Evolutionary conservation across 106 monocot species (phyloP), one percentile per base, ranked within the genome.

Genomic region (Allium fistulosum): DNA sequence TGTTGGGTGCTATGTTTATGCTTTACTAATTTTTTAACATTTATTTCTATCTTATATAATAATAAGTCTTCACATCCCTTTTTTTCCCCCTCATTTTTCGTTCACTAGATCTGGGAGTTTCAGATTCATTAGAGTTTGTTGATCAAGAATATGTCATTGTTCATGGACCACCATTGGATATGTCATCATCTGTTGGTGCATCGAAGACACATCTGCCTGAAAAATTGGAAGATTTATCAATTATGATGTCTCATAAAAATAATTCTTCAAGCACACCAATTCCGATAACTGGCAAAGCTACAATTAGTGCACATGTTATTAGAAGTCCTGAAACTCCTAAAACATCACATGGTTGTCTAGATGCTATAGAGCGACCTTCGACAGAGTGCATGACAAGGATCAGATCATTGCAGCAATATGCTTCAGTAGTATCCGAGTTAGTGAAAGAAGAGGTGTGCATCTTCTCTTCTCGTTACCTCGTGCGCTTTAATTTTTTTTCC

Each of bases 61-160:
- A 37, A 37, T 37, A 37, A 37, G 37, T 37, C 5, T 37, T 37
- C 37, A 37, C 37, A 37, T 37, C 37, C 37, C 37, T 5, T 4
- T 37, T 2, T 37, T 37, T 37, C 37, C 37, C 37, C 2, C 37
- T 37, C 0, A 37, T 37, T 37, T 37, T 37, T 37, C 37, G 37
- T 37, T 37, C 37, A 17, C 62, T 61, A 86, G 85, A 84, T 72
- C 65, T 74, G 63, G n/a, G 73, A 63, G 58, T 78, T 49, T 69
- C 71, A 74, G 97, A 99, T 79, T 90, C 90, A 63, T 69, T 92
- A 70, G 97, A 99, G 55, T 79, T 87, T 64, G 82, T 92, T 76
- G 88, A 90, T 51, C 89, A 89, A 65, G 92, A 90, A 16, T 92
- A 90, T 81, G 92, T 99, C 2, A 74, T 99, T 77, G 85, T 91